Evolutionary conservation across 805 yeast species (phyloP), one percentile per base, ranked within the genome.

Genomic region (Metschnikowia borealis): DNA sequence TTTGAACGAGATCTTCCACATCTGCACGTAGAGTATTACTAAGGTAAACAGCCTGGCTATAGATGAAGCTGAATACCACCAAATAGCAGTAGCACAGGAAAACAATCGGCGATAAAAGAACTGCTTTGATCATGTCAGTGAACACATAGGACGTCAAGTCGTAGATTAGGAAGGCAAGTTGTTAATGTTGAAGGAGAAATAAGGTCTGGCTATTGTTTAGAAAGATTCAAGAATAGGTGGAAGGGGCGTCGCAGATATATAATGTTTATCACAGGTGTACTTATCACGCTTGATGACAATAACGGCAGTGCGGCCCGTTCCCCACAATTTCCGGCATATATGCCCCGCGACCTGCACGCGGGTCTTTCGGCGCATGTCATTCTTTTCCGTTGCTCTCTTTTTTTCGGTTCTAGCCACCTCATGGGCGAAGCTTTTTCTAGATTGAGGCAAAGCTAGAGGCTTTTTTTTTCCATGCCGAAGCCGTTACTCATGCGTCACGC

Each of bases 11-110:
- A 32, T 52, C 52, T 33, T 56, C 56, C 10, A 60, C 34, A 20
- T 52, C 53, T 42, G 50, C 54, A 6, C 59, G 44, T 7, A 44
- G n/a, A 6, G 56, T 49, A 35, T 57, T 59, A 18, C 56, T 29
- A 3, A 53, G 18, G 34, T 38, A 47, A 8, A 7, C 35, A 4
- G 49, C 14, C 33, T 15, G 49, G 44, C 43, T 44, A 35, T 49
- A 47, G 11, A 54, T 17, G 20, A 21, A 44, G 26, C 48, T 37
- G 34, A 51, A 39, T 6, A 32, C 23, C 15, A 50, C 35, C 15
- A 52, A 47, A 29, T 38, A 46, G 36, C 48, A 44, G 49, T 52
- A 52, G 33, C 46, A 46, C 18, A 37, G 13, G 14, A 46, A 21
- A 13, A 52, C 26, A 20, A 44, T 6, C 17, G 47, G 47, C 36